Conservation (phyloP, 305 asterid genomes). For the Striga hermonthica region DNA sequence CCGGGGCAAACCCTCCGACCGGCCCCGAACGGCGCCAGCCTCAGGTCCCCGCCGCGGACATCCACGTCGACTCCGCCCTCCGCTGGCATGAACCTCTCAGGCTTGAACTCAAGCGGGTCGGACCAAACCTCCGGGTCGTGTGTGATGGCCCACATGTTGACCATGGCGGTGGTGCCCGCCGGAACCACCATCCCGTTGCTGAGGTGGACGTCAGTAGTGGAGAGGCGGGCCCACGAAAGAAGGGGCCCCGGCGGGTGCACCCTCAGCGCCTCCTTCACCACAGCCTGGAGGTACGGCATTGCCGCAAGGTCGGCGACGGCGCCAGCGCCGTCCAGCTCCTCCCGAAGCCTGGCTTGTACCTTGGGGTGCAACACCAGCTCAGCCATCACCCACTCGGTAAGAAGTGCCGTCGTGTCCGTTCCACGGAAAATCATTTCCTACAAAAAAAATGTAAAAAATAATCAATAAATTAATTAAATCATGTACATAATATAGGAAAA, state of each 20-base stretch:
- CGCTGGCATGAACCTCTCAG: conserved; percentile 47
- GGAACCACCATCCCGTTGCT: conserved; percentile 60
- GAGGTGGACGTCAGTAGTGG: conserved; percentile 52
- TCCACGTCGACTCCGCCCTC: conserved; percentile 48
- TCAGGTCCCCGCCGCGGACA: conserved; percentile 54
- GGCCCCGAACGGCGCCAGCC: conserved; percentile 66
- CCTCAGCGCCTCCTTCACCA: conserved; percentile 53
- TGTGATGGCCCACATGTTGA: conserved; percentile 77
- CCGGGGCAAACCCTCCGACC: conserved; percentile 67
- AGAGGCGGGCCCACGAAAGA: conserved; percentile 66
- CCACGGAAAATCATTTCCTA: conserved; percentile 81
- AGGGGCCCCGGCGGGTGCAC: conserved; percentile 75
- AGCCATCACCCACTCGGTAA: conserved; percentile 76
- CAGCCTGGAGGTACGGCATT: conserved; percentile 56
- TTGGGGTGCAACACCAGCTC: conserved; percentile 55
- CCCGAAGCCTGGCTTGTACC: conserved; percentile 47
- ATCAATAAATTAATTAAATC: too few relatives aligned
- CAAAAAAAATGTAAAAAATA: neutral
- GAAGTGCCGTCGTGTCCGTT: conserved; percentile 60
- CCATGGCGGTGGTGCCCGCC: conserved; percentile 59
- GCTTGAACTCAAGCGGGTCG: conserved; percentile 41
- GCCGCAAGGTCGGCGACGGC: conserved; percentile 41
- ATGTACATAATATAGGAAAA: too few relatives aligned
- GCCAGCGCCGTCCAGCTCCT: conserved; percentile 37
- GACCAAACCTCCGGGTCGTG: conserved; percentile 51